A percentile compares a stretch with the other conserved stretches of the same genome.
phyloP scores from a whole-genome alignment of 768 basidiomycete genomes.

The Leccinum uliginosum region DNA sequence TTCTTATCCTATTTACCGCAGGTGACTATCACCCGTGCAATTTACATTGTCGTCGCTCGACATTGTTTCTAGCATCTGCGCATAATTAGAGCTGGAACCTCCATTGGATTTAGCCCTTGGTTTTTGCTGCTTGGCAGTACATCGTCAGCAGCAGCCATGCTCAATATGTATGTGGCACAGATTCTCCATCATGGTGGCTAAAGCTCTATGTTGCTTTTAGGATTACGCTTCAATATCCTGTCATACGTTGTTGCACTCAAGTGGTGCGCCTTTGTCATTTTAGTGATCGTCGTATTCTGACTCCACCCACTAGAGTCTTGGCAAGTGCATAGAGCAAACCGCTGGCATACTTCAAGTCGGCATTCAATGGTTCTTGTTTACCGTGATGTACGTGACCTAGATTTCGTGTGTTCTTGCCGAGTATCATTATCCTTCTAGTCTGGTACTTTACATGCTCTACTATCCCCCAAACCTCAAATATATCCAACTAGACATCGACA shows the following conservation, averaged over 20 bases:
- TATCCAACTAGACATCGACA: slow-evolving; percentile 38
- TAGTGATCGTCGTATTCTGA: background rate
- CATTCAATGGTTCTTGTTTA: slow-evolving; percentile 82
- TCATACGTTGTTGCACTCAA: slow-evolving; percentile 75
- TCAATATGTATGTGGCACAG: slow-evolving; percentile 63
- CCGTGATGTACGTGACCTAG: slow-evolving; percentile 61
- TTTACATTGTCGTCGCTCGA: background rate
- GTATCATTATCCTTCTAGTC: slow-evolving; percentile 37
- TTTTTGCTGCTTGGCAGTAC: slow-evolving; percentile 88
- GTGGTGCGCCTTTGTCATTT: slow-evolving; percentile 48
- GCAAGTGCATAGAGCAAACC: slow-evolving; percentile 72
- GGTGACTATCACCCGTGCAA: slow-evolving; percentile 32
- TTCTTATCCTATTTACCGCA: slow-evolving; percentile 83
- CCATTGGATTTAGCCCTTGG: slow-evolving; percentile 89
- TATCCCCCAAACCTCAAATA: slow-evolving; percentile 86
- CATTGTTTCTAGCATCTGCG: slow-evolving; percentile 57
- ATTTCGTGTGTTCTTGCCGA: background rate
- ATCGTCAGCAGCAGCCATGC: slow-evolving; percentile 73
- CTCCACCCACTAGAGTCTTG: slow-evolving; percentile 46
- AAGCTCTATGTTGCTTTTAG: slow-evolving; percentile 35
- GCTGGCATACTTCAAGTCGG: slow-evolving; percentile 81
- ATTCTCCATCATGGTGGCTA: background rate
- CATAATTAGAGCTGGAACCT: slow-evolving; percentile 73
- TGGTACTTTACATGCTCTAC: slow-evolving; percentile 89
- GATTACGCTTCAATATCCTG: slow-evolving; percentile 78